phyloP scores from a whole-genome alignment of 495 filamentous ascomycete genomes.

The Trichoderma erinaceum region DNA sequence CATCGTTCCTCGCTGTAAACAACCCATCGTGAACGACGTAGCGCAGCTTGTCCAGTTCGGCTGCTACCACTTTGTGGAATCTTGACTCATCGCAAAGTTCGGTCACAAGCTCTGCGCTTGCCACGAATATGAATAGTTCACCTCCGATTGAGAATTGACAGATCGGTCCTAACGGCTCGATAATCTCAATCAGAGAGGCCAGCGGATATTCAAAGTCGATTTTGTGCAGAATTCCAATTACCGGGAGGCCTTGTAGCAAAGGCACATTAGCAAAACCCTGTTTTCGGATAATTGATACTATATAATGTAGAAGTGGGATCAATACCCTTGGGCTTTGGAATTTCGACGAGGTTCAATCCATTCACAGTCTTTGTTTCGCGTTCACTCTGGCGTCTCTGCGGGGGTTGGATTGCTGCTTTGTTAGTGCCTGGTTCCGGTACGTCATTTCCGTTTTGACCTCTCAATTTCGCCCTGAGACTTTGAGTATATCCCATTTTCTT shows the following conservation, averaged over 20 bases:
- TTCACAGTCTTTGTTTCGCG: not conserved
- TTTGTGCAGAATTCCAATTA: constrained; percentile 28
- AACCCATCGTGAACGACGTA: constrained; percentile 48
- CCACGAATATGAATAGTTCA: constrained; percentile 34
- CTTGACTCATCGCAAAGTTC: constrained; percentile 54
- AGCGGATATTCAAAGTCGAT: constrained; percentile 25
- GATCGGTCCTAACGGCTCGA: constrained; percentile 20
- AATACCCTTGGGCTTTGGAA: not conserved
- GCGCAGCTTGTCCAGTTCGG: constrained; percentile 30
- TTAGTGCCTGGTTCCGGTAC: not conserved
- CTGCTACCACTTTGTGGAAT: constrained; percentile 19
- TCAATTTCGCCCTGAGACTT: not conserved
- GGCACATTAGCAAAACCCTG: not conserved
- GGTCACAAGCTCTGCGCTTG: constrained; percentile 47
- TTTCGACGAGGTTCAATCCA: not conserved
- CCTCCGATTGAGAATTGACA: constrained; percentile 21
- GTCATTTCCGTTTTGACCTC: not conserved
- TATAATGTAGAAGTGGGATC: not conserved
- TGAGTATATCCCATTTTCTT: not conserved
- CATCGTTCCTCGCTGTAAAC: constrained; percentile 43
- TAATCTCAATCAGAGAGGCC: constrained; percentile 16
- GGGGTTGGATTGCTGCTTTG: not conserved
- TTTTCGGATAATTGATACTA: not conserved
- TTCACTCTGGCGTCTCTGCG: not conserved
- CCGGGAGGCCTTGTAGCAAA: constrained; percentile 18